phyloP scores from a whole-genome alignment of 2,329 filamentous ascomycete species.

The Claviceps lovelessii region DNA sequence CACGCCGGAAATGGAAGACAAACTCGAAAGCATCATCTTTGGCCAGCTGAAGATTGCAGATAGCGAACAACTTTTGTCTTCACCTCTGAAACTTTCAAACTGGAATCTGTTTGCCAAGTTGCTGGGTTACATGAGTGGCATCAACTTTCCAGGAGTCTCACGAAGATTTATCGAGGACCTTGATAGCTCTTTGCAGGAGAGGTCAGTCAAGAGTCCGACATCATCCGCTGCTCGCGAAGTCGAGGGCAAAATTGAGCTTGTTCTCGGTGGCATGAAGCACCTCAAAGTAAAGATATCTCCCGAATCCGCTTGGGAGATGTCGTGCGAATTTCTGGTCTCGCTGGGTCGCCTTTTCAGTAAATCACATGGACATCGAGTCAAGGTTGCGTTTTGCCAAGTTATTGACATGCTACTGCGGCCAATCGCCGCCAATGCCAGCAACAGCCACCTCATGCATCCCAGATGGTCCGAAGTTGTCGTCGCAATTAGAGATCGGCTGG shows the following conservation, averaged over 20 bases:
- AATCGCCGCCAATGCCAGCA: slow-evolving; percentile 65
- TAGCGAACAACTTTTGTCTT: slow-evolving; percentile 61
- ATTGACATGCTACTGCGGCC: slow-evolving; percentile 76
- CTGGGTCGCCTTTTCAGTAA: slow-evolving; percentile 71
- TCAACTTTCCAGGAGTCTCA: slow-evolving; percentile 76
- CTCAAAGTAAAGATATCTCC: slow-evolving; percentile 62
- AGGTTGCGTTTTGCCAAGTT: slow-evolving; percentile 87
- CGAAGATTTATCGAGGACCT: slow-evolving; percentile 71
- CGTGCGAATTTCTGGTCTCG: slow-evolving; percentile 75
- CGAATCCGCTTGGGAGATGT: slow-evolving; percentile 65
- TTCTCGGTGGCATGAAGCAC: slow-evolving; percentile 85
- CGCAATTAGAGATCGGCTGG: slow-evolving; percentile 61
- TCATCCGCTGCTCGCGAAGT: slow-evolving; percentile 44
- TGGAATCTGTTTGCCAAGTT: slow-evolving; percentile 91
- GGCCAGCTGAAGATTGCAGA: slow-evolving; percentile 85
- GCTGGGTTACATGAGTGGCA: slow-evolving; percentile 88
- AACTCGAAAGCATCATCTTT: slow-evolving; percentile 90
- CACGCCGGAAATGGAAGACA: slow-evolving; percentile 82
- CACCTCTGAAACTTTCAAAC: slow-evolving; percentile 76
- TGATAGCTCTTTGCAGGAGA: slow-evolving; percentile 61
- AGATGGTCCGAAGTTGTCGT: slow-evolving; percentile 82
- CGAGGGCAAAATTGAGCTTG: slow-evolving; percentile 72
- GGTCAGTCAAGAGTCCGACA: slow-evolving; percentile 53
- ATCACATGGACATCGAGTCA: slow-evolving; percentile 78
- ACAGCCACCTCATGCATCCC: slow-evolving; percentile 60